Percentiles rank a stretch among this genome's conserved stretches.
Evolutionary conservation across 2,329 filamentous ascomycete genomes (phyloP).

Genomic region (Anthostomella pinea): DNA sequence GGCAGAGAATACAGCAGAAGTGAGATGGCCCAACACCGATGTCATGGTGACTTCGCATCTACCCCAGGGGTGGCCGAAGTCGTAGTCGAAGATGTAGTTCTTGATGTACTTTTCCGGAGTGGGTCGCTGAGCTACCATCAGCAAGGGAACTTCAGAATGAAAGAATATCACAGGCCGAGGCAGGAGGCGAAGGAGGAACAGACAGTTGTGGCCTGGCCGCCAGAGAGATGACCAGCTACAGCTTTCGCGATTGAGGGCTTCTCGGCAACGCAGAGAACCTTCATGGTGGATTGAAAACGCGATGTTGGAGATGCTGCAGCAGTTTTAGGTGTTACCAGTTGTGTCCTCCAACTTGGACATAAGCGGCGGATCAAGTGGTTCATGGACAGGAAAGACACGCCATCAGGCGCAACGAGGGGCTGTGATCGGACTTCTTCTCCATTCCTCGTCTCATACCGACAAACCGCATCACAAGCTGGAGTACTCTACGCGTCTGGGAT

Average conservation of each 20-base stretch:
- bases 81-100: slow-evolving; percentile 89
- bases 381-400: slow-evolving; percentile 11
- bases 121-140: slow-evolving; percentile 51
- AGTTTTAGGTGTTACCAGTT: slow-evolving; percentile 14
- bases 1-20: slow-evolving; percentile 70
- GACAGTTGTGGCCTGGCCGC: slow-evolving; percentile 69
- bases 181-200: slow-evolving; percentile 31
- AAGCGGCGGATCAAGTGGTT: slow-evolving; percentile 8
- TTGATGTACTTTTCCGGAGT: slow-evolving; percentile 79
- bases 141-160: slow-evolving; percentile 10
- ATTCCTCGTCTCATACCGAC: slow-evolving; percentile 4
- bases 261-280: slow-evolving; percentile 72
- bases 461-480: too few species aligned
- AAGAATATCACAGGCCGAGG: not conserved
- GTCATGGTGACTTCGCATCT: slow-evolving; percentile 88
- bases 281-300: slow-evolving; percentile 39
- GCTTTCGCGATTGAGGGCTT: slow-evolving; percentile 96
- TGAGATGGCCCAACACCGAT: slow-evolving; percentile 85
- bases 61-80: slow-evolving; percentile 79
- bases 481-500: too few species aligned
- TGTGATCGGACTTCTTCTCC: slow-evolving; percentile 6
- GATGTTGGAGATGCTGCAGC: slow-evolving; percentile 2
- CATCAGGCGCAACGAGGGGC: slow-evolving; percentile 1
- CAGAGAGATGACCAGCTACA: slow-evolving; percentile 84
- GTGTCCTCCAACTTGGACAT: slow-evolving; percentile 11